Conservation (phyloP, 441 rosid genomes). For the Pelargonium exstipulatum region DNA sequence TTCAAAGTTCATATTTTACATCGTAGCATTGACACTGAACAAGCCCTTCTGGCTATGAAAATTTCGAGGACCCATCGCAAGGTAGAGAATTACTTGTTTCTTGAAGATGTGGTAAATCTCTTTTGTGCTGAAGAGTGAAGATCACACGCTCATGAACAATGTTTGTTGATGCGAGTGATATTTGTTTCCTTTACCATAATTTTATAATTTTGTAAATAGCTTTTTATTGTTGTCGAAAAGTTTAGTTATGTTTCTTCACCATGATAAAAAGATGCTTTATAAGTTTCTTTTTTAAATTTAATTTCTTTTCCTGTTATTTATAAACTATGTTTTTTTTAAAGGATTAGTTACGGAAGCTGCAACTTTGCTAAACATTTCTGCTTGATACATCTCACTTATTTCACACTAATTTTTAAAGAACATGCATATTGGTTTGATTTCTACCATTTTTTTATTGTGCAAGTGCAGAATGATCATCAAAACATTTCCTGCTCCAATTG, state of each 20-base stretch:
- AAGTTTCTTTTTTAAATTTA: not conserved
- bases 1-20: constrained; percentile 85
- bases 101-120: not conserved
- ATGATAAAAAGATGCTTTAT: not conserved
- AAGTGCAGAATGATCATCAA: not conserved
- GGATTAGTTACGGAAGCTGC: not conserved
- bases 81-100: constrained; percentile 38
- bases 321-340: not conserved
- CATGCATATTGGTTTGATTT: constrained; percentile 8
- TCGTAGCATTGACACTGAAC: constrained; percentile 75
- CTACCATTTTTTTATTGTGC: not conserved
- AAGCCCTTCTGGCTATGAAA: constrained; percentile 86
- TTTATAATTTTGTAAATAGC: not conserved
- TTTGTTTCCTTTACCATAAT: not conserved
- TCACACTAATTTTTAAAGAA: not conserved
- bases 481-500: not conserved
- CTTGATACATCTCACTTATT: not conserved
- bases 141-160: not conserved
- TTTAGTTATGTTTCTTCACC: not conserved
- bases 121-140: not conserved
- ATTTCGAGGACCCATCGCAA: constrained; percentile 80
- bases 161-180: not conserved
- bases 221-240: not conserved
- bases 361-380: not conserved
- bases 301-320: not conserved